Evolutionary conservation across 129 eudicot genomes (phyloP).

Genomic region (Lactuca saligna): DNA sequence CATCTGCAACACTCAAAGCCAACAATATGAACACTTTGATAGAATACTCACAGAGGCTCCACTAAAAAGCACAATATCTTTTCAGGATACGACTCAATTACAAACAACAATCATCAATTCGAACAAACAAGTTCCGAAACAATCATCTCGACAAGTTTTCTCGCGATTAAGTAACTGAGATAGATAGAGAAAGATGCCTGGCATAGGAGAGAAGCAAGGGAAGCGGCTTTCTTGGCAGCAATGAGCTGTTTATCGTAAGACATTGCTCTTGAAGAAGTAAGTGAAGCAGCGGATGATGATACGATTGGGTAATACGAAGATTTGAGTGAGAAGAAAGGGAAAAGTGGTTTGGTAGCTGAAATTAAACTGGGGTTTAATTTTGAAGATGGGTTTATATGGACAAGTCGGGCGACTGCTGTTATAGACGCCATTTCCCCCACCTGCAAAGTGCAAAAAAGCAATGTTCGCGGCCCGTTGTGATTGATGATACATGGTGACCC

Average conservation of each 20-base stretch:
- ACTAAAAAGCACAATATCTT: background rate
- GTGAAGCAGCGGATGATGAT: constrained; percentile 20
- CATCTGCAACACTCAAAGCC: background rate
- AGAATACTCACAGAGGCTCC: background rate
- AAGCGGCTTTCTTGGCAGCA: constrained; percentile 91
- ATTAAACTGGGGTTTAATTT: constrained; percentile 20
- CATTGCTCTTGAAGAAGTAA: constrained; percentile 38
- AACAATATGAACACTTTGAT: background rate
- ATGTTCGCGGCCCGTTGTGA: background rate
- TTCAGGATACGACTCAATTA: background rate
- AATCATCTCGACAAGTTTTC: background rate
- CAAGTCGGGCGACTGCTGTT: constrained; percentile 22
- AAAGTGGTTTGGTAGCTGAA: constrained; percentile 7
- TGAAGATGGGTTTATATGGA: constrained; percentile 15
- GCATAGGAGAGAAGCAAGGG: constrained; percentile 84
- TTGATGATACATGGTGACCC: background rate
- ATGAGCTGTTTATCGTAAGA: constrained; percentile 65
- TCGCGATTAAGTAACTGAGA: background rate
- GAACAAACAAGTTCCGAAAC: background rate
- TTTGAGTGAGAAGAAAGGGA: constrained; percentile 23
- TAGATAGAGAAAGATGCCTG: constrained; percentile 39
- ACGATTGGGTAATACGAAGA: constrained; percentile 26
- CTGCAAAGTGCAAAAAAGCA: constrained; percentile 1
- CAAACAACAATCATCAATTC: background rate
- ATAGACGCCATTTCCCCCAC: constrained; percentile 10